Evolutionary conservation across 768 basidiomycete species (phyloP).

Genomic region (Lenzites betulinus): DNA sequence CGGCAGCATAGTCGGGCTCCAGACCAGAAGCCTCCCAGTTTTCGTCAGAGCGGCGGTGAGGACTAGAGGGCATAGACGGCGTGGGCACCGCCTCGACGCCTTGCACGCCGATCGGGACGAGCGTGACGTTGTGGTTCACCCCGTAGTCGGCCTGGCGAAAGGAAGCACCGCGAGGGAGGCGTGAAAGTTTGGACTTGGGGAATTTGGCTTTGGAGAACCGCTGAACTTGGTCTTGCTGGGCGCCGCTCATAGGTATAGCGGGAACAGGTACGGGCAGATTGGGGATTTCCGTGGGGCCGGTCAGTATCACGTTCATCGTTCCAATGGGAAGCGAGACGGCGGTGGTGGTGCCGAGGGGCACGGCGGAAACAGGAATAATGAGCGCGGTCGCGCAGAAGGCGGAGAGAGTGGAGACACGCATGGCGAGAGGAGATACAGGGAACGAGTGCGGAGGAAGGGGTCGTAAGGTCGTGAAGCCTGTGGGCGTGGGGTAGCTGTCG

Average conservation of each 20-base stretch:
- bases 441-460: slow-evolving; percentile 5
- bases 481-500: slow-evolving; percentile 16
- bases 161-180: background rate
- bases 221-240: background rate
- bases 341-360: slow-evolving; percentile 15
- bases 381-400: slow-evolving; percentile 14
- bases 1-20: slow-evolving; percentile 3
- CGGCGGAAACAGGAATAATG: slow-evolving; percentile 19
- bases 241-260: background rate
- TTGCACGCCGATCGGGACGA: background rate
- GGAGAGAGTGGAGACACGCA: slow-evolving; percentile 18
- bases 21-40: slow-evolving; percentile 5
- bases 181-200: background rate
- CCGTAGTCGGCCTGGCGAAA: slow-evolving; percentile 23
- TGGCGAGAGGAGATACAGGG: slow-evolving; percentile 8
- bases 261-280: slow-evolving; percentile 3
- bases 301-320: slow-evolving; percentile 14
- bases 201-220: slow-evolving; percentile 6
- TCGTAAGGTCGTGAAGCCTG: slow-evolving; percentile 19
- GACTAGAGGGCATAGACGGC: background rate
- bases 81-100: slow-evolving; percentile 9
- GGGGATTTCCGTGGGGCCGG: slow-evolving; percentile 20
- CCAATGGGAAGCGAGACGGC: slow-evolving; percentile 8
- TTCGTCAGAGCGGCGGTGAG: background rate
- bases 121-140: slow-evolving; percentile 13